Evolutionary conservation across 345 rosid genomes (phyloP), one percentile per base, ranked within the genome.

Genomic region (Citrus sp.): DNA sequence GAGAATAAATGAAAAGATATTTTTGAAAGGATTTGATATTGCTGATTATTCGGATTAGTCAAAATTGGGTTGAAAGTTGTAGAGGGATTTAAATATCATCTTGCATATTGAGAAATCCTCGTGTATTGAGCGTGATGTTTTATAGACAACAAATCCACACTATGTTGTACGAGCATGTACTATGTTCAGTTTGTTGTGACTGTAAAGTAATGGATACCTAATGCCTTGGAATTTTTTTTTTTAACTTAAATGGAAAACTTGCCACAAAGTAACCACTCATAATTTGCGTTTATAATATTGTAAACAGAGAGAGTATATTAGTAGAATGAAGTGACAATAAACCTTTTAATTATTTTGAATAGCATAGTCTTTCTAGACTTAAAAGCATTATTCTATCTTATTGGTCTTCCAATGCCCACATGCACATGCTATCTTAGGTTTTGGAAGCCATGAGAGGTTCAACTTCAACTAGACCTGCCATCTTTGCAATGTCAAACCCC

Each of bases 401-500:
- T 25, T 67, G 78, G 28, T 74, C 34, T 27, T 73, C 58, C 40
- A 42, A 79, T 70, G 62, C 51, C 28, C 70, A 59, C 64, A 22
- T 67, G 71, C 61, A 70, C 64, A 27, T 83, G 42, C 81, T 84
- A 62, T 80, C 75, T 78, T 77, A 96, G 99, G 99, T 94, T 69
- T 85, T 96, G 79, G 99, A 92, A 86, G 99, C 98, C 58, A 91
- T 96, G 86, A 96, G 87, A 88, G 86, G 87, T 82, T 96, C 99
- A 58, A 94, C 97, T 63, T 94, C 99, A 64, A 91, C 97, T 61
- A 94, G 97, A 81, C 98, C 98, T 77, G 99, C 99, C 79, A 88
- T 96, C 76, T 96, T 96, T 89, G 97, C 98, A 40, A 96, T 96
- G 99, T 96, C 99, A 82, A 96, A 96, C 81, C 99, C 98, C 37